Conservation (phyloP, 305 asterid genomes). For the Fraxinus baroniana region DNA sequence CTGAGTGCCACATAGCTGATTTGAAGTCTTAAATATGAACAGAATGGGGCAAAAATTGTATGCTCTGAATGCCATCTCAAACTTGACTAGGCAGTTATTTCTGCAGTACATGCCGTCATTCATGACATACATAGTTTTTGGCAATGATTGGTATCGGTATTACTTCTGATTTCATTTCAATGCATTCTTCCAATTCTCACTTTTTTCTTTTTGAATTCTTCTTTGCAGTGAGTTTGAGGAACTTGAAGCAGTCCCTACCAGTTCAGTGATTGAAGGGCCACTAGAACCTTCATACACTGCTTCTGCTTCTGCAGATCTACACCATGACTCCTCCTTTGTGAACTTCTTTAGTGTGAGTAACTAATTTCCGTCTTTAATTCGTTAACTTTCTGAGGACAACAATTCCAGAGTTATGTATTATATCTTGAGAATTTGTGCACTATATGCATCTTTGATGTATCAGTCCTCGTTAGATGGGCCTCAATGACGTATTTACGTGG, state of each 20-base stretch:
- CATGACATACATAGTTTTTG: not conserved
- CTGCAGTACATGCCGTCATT: not conserved
- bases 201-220: not conserved
- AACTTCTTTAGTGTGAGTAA: conserved; percentile 35
- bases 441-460: not conserved
- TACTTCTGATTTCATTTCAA: not conserved
- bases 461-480: not conserved
- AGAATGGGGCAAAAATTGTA: not conserved
- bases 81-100: not conserved
- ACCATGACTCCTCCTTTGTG: conserved; percentile 35
- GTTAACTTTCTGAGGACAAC: not conserved
- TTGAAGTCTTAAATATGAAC: not conserved
- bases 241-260: conserved; percentile 82
- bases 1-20: not conserved
- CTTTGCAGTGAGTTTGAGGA: conserved; percentile 74
- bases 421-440: not conserved
- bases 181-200: not conserved
- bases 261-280: conserved; percentile 35
- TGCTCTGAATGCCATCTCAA: not conserved
- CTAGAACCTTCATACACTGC: conserved; percentile 31
- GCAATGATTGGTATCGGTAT: not conserved
- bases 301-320: conserved; percentile 18
- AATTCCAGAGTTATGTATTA: not conserved
- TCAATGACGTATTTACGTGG: not conserved
- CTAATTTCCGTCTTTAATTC: not conserved